Base-by-base conservation (phyloP, 805 yeast genomes). In the Saccharomycopsis fodiens region DNA sequence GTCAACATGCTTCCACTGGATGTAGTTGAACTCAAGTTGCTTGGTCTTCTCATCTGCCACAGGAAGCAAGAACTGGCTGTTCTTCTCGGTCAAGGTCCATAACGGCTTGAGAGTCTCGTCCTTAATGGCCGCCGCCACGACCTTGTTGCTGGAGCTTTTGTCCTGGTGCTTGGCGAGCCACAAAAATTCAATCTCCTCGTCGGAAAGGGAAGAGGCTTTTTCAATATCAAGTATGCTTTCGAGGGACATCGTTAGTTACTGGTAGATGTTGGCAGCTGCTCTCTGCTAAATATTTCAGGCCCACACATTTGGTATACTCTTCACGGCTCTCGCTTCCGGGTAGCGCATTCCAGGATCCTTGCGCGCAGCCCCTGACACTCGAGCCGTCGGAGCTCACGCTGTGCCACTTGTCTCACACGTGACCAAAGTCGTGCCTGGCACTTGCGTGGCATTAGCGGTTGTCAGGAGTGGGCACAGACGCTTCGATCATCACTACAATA, bases 11-110 rank as follows among this genome's bases (percentile, higher is more conserved):
- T 46, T 47, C 53, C 53, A 50, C 23, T 50, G 51, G 4, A 50
- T 15, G 29, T 50, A 50, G 12, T 45, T 50, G 32, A 50, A 46
- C 8, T 50, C 53, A n/a, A 46, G 34, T 22, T 44, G 50, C 23
- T 50, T 46, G 4, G 47, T 39, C 10, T 22, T 38, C 1, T 42
- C 19, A 29, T 46, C 46, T 12, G 41, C 39, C 5, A 38, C 36
- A 3, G 53, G 53, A 13, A 50, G 39, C 23, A 50, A 36, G 34
- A 50, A 50, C 32, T 46, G 47, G 3, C 15, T 43, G 23, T 46
- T 39, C 13, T 29, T 25, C 17, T 16, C 37, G 15, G 31, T 12
- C 20, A 46, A 16, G 15, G 41, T 39, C 38, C 45, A 45, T 13
- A 48, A 22, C 12, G 8, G 16, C 12, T 34, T 30, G 17, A 46